These are phyloP conservation scores for Phytopythium boreale DNA, from an alignment of 352 stramenopile species.

Conservation along the genomic window DNA sequence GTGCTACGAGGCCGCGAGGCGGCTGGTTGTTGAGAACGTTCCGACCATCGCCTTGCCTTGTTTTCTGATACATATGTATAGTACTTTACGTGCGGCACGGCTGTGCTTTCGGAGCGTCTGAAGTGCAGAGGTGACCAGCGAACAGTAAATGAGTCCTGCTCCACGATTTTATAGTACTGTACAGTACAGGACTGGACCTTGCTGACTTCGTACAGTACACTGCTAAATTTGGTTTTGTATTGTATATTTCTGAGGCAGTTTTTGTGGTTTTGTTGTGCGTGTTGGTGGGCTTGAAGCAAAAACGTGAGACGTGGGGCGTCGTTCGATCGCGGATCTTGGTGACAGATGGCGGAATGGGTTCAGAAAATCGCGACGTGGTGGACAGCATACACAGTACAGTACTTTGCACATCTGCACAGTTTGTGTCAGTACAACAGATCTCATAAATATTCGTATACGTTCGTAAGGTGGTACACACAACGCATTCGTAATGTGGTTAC, in stretches of 20 bases:
- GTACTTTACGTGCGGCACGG: no score
- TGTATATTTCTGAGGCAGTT: no score
- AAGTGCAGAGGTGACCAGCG: no score
- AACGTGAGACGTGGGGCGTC: conserved; percentile 4
- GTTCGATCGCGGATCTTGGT: neutral
- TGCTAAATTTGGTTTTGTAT: no score
- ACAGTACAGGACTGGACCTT: no score
- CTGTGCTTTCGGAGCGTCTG: no score
- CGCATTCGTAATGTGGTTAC: neutral
- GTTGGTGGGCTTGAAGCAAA: conserved; percentile 8
- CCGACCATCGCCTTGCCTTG: no score
- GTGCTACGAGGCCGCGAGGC: neutral
- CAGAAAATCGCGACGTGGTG: neutral
- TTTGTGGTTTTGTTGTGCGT: no score
- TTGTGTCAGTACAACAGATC: neutral
- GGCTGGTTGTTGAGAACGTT: neutral
- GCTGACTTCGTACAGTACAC: no score
- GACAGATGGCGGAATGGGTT: neutral
- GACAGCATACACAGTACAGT: neutral
- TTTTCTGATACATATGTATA: no score
- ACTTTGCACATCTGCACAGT: neutral
- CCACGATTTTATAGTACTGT: no score
- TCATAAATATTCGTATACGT: neutral
- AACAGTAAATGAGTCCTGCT: no score
- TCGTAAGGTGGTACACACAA: neutral